A percentile compares a stretch with the other conserved stretches of the same genome.
These are phyloP conservation scores for Colletotrichum agaves DNA, from an alignment of 2,329 filamentous ascomycete genomes.

Conservation along the genomic window DNA sequence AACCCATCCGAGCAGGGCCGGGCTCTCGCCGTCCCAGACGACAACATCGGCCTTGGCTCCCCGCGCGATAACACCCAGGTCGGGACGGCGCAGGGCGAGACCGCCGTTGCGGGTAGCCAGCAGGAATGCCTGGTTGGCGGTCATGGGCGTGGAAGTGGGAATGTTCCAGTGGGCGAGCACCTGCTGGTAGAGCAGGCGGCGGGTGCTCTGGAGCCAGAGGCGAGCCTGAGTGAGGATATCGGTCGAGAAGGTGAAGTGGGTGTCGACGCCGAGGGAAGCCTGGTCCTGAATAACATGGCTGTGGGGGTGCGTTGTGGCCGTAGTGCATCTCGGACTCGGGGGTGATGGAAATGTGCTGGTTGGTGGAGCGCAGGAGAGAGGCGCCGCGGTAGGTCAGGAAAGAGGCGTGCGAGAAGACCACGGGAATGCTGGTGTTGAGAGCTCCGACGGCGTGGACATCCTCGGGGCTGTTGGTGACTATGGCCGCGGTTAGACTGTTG, in stretches of 20 bases:
- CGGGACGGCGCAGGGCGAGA: constrained; percentile 59
- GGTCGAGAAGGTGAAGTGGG: constrained; percentile 61
- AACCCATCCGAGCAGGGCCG: constrained; percentile 62
- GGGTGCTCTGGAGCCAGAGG: constrained; percentile 61
- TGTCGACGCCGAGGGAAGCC: constrained; percentile 64
- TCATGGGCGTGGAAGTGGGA: constrained; percentile 61
- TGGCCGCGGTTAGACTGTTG: neutral
- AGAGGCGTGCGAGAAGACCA: constrained; percentile 63
- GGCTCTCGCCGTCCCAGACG: constrained; percentile 61
- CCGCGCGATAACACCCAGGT: constrained; percentile 59
- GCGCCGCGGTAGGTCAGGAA: constrained; percentile 54
- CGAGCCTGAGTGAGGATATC: constrained; percentile 64
- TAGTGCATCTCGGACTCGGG: constrained; percentile 70
- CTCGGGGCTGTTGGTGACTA: constrained; percentile 51
- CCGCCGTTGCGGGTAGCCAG: constrained; percentile 64
- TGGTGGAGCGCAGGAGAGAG: constrained; percentile 55
- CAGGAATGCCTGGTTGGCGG: constrained; percentile 64
- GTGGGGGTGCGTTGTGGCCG: constrained; percentile 60
- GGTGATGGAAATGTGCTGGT: constrained; percentile 67
- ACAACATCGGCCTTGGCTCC: constrained; percentile 67
- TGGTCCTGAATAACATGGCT: constrained; percentile 60
- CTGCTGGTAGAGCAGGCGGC: constrained; percentile 51
- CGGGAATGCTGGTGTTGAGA: constrained; percentile 56
- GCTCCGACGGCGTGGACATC: constrained; percentile 49
- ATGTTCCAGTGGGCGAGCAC: constrained; percentile 54